Conservation (phyloP, 2,329 filamentous ascomycete genomes). For the Hirsutella rhossiliensis region DNA sequence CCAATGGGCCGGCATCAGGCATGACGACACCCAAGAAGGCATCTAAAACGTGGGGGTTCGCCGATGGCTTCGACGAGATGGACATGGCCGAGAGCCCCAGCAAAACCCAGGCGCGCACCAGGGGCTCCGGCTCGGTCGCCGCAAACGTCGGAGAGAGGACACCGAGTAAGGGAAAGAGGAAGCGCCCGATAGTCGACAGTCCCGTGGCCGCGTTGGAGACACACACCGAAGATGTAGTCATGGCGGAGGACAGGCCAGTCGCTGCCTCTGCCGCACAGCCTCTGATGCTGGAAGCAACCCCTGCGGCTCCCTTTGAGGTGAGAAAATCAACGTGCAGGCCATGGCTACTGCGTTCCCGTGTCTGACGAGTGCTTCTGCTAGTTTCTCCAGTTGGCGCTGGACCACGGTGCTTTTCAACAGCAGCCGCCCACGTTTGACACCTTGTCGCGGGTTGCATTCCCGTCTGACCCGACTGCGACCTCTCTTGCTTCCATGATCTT, state of each 20-base stretch:
- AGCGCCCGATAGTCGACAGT: slow-evolving; percentile 53
- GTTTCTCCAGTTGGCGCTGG: slow-evolving; percentile 52
- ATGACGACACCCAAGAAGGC: slow-evolving; percentile 48
- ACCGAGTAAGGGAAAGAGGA: slow-evolving; percentile 60
- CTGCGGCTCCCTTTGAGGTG: slow-evolving; percentile 32
- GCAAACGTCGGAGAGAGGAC: slow-evolving; percentile 37
- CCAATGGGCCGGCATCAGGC: slow-evolving; percentile 10
- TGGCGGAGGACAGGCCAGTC: slow-evolving; percentile 16
- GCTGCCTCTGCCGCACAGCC: slow-evolving; percentile 7
- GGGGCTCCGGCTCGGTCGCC: slow-evolving; percentile 29
- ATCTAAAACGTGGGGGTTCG: slow-evolving; percentile 42
- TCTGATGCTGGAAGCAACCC: slow-evolving; percentile 10
- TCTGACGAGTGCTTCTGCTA: slow-evolving; percentile 11
- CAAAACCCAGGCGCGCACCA: slow-evolving; percentile 30
- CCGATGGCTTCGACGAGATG: slow-evolving; percentile 68
- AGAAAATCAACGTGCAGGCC: slow-evolving; percentile 4
- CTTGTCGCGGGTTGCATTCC: slow-evolving; percentile 51
- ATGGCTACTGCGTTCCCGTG: neutral
- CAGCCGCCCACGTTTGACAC: slow-evolving; percentile 55
- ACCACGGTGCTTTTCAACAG: slow-evolving; percentile 43
- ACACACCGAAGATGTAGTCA: slow-evolving; percentile 28
- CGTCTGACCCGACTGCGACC: slow-evolving; percentile 42
- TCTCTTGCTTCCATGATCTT: slow-evolving; percentile 58
- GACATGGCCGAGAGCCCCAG: slow-evolving; percentile 42
- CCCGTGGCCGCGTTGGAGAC: slow-evolving; percentile 50